Evolutionary conservation across 1,284 basidiomycete species (phyloP).

Genomic region (Cutaneotrichosporon sp.): DNA sequence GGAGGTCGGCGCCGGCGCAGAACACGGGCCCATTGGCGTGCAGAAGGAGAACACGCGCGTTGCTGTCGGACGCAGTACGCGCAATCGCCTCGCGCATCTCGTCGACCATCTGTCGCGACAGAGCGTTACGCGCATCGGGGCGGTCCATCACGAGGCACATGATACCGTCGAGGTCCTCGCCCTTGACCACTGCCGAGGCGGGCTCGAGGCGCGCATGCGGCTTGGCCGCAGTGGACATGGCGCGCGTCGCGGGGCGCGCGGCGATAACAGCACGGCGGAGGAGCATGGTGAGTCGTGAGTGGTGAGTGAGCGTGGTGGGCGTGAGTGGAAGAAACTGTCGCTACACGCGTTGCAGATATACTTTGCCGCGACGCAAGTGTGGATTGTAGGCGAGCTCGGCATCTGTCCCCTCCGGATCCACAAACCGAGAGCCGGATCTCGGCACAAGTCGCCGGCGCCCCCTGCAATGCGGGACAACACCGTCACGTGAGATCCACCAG

Average conservation of each 20-base stretch:
- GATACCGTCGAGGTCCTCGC: conserved; percentile 34
- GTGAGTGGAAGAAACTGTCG: too few species aligned
- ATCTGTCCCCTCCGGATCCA: too few species aligned
- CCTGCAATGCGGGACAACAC: too few species aligned
- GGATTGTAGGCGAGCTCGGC: too few species aligned
- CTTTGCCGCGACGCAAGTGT: too few species aligned
- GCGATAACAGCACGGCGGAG: conserved; percentile 4
- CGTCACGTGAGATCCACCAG: too few species aligned
- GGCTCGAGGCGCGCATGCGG: conserved; percentile 34
- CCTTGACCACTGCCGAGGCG: conserved; percentile 9
- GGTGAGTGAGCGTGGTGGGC: neutral
- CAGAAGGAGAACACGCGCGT: conserved; percentile 70
- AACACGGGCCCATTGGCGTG: conserved; percentile 69
- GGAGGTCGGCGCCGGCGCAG: conserved; percentile 88
- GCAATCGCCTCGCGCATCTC: conserved; percentile 67
- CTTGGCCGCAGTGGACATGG: conserved; percentile 6
- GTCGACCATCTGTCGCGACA: conserved; percentile 72
- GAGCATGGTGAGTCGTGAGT: neutral
- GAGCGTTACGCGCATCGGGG: conserved; percentile 81
- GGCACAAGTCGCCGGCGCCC: too few species aligned
- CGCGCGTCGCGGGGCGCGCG: conserved; percentile 5
- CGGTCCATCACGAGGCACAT: conserved; percentile 60
- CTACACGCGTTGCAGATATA: too few species aligned
- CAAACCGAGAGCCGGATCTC: too few species aligned
- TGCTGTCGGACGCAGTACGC: conserved; percentile 51